Evolutionary conservation across 1,284 basidiomycete genomes (phyloP).

Genomic region (Apiotrichum gamsii): DNA sequence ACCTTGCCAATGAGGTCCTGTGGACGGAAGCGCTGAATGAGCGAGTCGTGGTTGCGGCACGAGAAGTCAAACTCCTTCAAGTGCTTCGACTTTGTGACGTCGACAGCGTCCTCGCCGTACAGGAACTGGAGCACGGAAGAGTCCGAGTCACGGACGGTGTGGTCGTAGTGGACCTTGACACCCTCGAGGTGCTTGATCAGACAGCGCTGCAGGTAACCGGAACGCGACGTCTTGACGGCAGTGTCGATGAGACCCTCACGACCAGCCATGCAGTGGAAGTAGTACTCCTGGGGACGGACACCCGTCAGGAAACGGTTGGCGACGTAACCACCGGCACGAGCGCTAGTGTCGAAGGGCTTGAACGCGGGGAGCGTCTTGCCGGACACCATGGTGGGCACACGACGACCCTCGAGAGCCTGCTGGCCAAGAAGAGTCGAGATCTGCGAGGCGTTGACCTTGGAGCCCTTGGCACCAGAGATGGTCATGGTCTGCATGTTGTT

Average conservation of each 20-base stretch:
- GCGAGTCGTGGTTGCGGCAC: slow-evolving; percentile 74
- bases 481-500: slow-evolving; percentile 99
- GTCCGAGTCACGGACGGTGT: slow-evolving; percentile 95
- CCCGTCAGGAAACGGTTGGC: slow-evolving; percentile 99
- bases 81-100: slow-evolving; percentile 93
- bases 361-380: slow-evolving; percentile 98
- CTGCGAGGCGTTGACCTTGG: slow-evolving; percentile 93
- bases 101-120: slow-evolving; percentile 94
- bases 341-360: slow-evolving; percentile 92
- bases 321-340: slow-evolving; percentile 97
- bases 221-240: slow-evolving; percentile 97
- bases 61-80: slow-evolving; percentile 87
- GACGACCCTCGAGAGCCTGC: slow-evolving; percentile 95
- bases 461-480: slow-evolving; percentile 95
- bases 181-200: slow-evolving; percentile 98
- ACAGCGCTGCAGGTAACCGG: slow-evolving; percentile 96
- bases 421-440: slow-evolving; percentile 96
- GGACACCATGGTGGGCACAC: slow-evolving; percentile 98
- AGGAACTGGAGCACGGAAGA: slow-evolving; percentile 90
- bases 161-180: slow-evolving; percentile 92
- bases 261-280: slow-evolving; percentile 97
- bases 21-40: slow-evolving; percentile 69
- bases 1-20: slow-evolving; percentile 57
- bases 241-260: slow-evolving; percentile 99
- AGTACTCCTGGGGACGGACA: slow-evolving; percentile 97